Conservation (phyloP, 2,329 filamentous ascomycete species). For the Elsinoe fawcettii region DNA sequence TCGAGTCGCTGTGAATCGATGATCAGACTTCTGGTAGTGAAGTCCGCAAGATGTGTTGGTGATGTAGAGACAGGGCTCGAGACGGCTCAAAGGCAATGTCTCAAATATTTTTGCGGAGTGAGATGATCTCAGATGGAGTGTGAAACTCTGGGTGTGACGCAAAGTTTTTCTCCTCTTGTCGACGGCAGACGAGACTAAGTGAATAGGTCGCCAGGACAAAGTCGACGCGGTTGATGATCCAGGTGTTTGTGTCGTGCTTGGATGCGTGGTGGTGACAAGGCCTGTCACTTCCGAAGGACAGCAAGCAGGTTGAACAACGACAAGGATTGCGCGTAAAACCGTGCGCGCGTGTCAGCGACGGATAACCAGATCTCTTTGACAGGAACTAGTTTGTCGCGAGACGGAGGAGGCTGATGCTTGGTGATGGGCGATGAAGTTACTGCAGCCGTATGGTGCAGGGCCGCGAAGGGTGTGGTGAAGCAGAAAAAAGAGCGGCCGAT, state of each 20-base stretch:
- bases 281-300: not conserved
- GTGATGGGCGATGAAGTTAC: not conserved
- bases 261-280: not conserved
- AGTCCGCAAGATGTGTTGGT: not conserved
- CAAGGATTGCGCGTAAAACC: constrained; percentile 3
- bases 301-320: not conserved
- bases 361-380: not conserved
- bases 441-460: not conserved
- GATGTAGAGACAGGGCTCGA: not conserved
- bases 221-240: not conserved
- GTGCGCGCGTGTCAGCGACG: not conserved
- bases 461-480: not conserved
- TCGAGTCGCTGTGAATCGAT: not conserved
- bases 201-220: constrained; percentile 27
- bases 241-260: not conserved
- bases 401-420: constrained; percentile 6
- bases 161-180: constrained; percentile 3
- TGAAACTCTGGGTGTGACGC: constrained; percentile 7
- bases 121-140: constrained; percentile 11
- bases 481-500: not conserved
- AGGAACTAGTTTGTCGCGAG: not conserved
- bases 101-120: not conserved
- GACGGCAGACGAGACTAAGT: constrained; percentile 26
- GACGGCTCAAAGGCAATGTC: not conserved
- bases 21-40: constrained; percentile 3